A percentile compares a stretch with the other conserved stretches of the same genome.
Conservation (phyloP, 2,329 filamentous ascomycete species). For the Colletotrichum costaricense region DNA sequence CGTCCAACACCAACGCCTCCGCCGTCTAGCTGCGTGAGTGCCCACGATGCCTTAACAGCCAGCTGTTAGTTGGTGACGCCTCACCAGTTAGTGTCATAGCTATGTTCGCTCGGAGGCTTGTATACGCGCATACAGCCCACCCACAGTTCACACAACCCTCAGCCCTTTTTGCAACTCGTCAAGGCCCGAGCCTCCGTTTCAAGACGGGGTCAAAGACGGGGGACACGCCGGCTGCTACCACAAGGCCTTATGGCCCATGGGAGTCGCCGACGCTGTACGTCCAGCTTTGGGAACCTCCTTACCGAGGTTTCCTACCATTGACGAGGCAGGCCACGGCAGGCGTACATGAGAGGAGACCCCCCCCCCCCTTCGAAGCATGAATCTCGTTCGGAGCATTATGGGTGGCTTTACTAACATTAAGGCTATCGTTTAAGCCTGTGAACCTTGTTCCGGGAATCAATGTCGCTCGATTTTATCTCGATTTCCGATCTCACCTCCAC, state of each 20-base stretch:
- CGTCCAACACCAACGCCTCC: conserved; percentile 3
- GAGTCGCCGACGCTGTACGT: not conserved
- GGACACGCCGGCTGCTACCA: conserved; percentile 5
- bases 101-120: not conserved
- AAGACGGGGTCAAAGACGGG: conserved; percentile 1
- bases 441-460: conserved; percentile 12
- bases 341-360: not conserved
- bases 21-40: not conserved
- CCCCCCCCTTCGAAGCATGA: not conserved
- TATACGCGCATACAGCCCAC: not conserved
- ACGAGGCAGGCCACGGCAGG: not conserved
- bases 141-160: not conserved
- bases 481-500: not conserved
- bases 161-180: not conserved
- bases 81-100: not conserved
- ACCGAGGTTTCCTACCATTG: not conserved
- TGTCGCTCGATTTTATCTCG: not conserved
- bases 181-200: conserved; percentile 34
- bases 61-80: not conserved
- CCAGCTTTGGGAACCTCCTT: not conserved
- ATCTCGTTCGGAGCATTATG: not conserved
- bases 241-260: not conserved
- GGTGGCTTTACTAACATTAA: not conserved
- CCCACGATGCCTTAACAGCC: not conserved
- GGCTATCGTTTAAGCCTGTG: not conserved